Evolutionary conservation across 1,284 basidiomycete genomes (phyloP), one percentile per base, ranked within the genome.

Genomic region (Neotropicomus parvogracilis): DNA sequence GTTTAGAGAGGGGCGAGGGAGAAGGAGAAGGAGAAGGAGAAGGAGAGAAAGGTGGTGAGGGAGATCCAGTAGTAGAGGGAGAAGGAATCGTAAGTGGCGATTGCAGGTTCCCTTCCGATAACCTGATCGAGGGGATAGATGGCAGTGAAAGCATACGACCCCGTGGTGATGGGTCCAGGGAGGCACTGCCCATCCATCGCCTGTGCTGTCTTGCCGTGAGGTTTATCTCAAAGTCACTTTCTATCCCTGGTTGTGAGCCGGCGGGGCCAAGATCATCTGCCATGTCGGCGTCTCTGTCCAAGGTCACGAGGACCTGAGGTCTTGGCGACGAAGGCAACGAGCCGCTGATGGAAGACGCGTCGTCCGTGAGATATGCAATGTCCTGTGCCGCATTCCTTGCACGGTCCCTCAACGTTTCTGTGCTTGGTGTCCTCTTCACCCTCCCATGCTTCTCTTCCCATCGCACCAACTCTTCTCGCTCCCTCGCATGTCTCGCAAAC

Each of bases 401-500:
- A 2, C 14, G 21, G 12, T 57, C 42, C 36, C 34, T 54, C 39
- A 73, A 21, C 2, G 70, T 72, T 53, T 72, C 66, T 47, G 51
- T 60, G 52, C 71, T 72, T 19, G 57, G 50, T 21, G 63, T 55
- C 40, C 45, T 57, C 32, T 21, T 57, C 2, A 60, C n/a, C 31
- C 53, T 48, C 11, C 55, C 52, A 2, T 62, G 57, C 26, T 49
- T 56, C 34, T 72, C 69, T 39, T 85, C 79, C 74, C 77, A 76
- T 12, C 59, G 64, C 35, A 83, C 50, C 24, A 85, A 62, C 47
- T 79, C 77, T 52, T 82, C 77, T 34, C 75, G 69, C 63, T 85
- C 83, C 39, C 67, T 64, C 49, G 78, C 69, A 56, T 86, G 83
- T 29, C 84, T 70, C 21, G 58, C 54, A 43, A 86, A 70, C 48